Base-by-base conservation (phyloP, 1,139 yeast genomes). In the Pichia sp. region DNA sequence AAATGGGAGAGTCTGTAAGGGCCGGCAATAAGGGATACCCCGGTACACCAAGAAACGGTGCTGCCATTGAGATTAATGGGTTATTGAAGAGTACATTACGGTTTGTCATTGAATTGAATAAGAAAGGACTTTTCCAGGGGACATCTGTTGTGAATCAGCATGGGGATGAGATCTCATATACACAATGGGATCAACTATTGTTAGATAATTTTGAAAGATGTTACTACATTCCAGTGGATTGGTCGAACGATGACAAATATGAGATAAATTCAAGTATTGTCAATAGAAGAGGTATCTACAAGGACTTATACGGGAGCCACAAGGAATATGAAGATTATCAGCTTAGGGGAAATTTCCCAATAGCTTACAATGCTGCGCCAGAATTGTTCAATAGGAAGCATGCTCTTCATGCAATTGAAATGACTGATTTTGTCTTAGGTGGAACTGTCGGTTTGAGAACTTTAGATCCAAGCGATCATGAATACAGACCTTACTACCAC, bases 21-120 rank as follows among this genome's bases (percentile, higher is more conserved):
- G 96, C 98, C 0, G 82, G 84, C 1, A 80, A 77, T 42, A 82
- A 79, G 52, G 98, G 98, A 13, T 67, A 74, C 27, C 98, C 98
- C 1, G 98, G 97, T 2, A 91, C 98, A 0, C 97, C 98, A 25
- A 73, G 98, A 56, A 96, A 88, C 59, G 98, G 98, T 29, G 96
- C 96, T 2, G 96, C 95, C 2, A 69, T 91, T 40, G 98, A 91
- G 59, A 81, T 91, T 41, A 87, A 77, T 52, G 98, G 97, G 0
- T 64, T 91, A 45, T 63, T 91, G 52, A 88, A 88, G 62, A 82
- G 94, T 57, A 63, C 86, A 1, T 64, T 91, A 50, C 66, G 96
- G 46, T 91, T 86, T 71, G 88, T 86, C 15, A 68, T 74, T 49
- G 68, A 73, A 32, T 61, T 86, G 45, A 59, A 74, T 33, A 52